These are phyloP conservation scores for Hortiboletus flavorubellus DNA, from an alignment of 768 basidiomycete species.

Conservation along the genomic window DNA sequence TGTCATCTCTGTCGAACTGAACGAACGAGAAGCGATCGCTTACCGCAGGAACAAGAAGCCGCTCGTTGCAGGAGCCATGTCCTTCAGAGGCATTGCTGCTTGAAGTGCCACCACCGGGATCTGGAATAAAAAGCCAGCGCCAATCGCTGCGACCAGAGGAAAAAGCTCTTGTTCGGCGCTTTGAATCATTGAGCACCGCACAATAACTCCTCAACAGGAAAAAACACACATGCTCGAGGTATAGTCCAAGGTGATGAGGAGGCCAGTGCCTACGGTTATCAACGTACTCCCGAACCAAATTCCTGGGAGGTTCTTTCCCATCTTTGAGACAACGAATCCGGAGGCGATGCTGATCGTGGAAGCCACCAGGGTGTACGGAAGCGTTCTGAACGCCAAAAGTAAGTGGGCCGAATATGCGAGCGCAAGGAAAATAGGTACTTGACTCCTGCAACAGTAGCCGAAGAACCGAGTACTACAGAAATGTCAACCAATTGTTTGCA, in stretches of 20 bases:
- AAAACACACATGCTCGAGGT: conserved; percentile 45
- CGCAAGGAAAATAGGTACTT: conserved; percentile 48
- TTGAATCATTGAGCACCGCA: conserved; percentile 4
- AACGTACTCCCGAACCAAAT: conserved; percentile 63
- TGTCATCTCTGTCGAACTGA: neutral
- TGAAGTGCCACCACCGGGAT: conserved; percentile 72
- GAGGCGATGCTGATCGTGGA: conserved; percentile 50
- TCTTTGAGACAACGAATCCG: conserved; percentile 57
- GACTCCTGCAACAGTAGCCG: conserved; percentile 69
- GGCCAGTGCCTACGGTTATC: conserved; percentile 62
- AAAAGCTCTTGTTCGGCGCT: conserved; percentile 63
- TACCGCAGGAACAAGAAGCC: conserved; percentile 70
- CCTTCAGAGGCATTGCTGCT: conserved; percentile 80
- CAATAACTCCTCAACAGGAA: neutral
- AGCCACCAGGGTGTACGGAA: conserved; percentile 64
- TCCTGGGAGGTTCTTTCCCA: conserved; percentile 53
- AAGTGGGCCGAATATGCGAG: neutral
- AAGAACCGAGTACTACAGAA: conserved; percentile 53
- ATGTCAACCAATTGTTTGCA: neutral
- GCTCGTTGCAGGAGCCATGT: conserved; percentile 80
- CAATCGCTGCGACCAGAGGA: conserved; percentile 63
- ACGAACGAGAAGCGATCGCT: neutral
- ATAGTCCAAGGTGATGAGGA: conserved; percentile 67
- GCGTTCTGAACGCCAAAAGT: conserved; percentile 45
- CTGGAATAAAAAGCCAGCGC: conserved; percentile 64